phyloP scores from a whole-genome alignment of 305 asterid species.

The Ilex paraguariensis region DNA sequence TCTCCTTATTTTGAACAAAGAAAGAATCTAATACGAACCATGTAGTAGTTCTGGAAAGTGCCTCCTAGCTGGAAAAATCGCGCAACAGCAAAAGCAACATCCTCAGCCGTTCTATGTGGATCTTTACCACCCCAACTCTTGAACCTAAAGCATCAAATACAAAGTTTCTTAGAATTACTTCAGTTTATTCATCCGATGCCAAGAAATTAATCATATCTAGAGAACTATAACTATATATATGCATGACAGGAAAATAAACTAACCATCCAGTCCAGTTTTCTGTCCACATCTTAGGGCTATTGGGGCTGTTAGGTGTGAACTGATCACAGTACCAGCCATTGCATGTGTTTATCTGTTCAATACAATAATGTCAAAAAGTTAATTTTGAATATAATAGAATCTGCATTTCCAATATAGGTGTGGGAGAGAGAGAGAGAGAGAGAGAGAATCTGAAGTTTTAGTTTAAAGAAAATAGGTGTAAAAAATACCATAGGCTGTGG shows the following conservation, averaged over 20 bases:
- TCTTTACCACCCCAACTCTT: slow-evolving; percentile 74
- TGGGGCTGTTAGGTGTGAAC: slow-evolving; percentile 47
- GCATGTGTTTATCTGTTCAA: slow-evolving; percentile 53
- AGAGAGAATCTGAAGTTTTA: neutral
- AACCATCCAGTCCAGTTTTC: slow-evolving; percentile 91
- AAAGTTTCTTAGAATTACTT: neutral
- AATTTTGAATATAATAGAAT: neutral
- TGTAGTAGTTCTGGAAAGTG: slow-evolving; percentile 60
- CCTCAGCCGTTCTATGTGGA: slow-evolving; percentile 69
- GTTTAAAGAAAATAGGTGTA: neutral
- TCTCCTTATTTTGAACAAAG: too few relatives aligned
- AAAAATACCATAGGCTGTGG: slow-evolving; percentile 46
- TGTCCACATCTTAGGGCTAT: slow-evolving; percentile 79
- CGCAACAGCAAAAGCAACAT: slow-evolving; percentile 60
- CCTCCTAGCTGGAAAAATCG: slow-evolving; percentile 60
- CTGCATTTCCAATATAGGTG: too few relatives aligned
- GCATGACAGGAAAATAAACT: neutral
- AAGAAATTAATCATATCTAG: too few relatives aligned
- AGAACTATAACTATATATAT: too few relatives aligned
- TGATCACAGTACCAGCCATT: slow-evolving; percentile 73
- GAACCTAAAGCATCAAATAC: slow-evolving; percentile 28
- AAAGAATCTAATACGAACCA: slow-evolving; percentile 31
- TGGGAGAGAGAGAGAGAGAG: neutral
- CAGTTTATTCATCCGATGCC: neutral
- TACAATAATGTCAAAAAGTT: neutral